A percentile compares a stretch with the other conserved stretches of the same genome.
Conservation (phyloP, 1,284 basidiomycete species). For the Tylopilus sp. region DNA sequence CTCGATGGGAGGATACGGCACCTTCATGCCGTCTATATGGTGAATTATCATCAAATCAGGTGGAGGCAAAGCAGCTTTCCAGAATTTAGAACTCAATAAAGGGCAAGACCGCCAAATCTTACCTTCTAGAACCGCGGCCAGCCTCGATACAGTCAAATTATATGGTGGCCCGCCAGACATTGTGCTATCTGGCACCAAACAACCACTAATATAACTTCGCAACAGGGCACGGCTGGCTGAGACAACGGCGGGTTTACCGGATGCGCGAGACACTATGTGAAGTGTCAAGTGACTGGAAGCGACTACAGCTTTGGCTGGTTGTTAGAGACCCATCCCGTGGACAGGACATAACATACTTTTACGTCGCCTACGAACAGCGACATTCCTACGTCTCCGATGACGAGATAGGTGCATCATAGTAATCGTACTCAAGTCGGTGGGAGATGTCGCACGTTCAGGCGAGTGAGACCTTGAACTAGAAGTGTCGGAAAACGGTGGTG, state of each 20-base stretch:
- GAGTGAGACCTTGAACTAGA: constrained; percentile 61
- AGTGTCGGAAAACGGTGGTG: constrained; percentile 69
- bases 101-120: constrained; percentile 13
- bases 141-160: constrained; percentile 43
- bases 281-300: constrained; percentile 36
- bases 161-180: constrained; percentile 21
- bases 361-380: constrained; percentile 24
- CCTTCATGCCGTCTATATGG: constrained; percentile 42
- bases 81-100: constrained; percentile 14
- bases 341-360: constrained; percentile 22
- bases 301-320: constrained; percentile 7
- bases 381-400: constrained; percentile 24
- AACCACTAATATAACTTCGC: constrained; percentile 7
- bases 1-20: constrained; percentile 51
- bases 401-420: constrained; percentile 34
- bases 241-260: constrained; percentile 53
- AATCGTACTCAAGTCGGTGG: constrained; percentile 37
- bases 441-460: constrained; percentile 39
- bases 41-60: constrained; percentile 77
- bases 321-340: constrained; percentile 10
- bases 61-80: constrained; percentile 52
- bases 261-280: constrained; percentile 46
- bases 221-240: constrained; percentile 42
- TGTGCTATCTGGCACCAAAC: constrained; percentile 2
- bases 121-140: constrained; percentile 63